Base-by-base conservation (phyloP, 2,329 filamentous ascomycete species). In the Zasmidium cellare region DNA sequence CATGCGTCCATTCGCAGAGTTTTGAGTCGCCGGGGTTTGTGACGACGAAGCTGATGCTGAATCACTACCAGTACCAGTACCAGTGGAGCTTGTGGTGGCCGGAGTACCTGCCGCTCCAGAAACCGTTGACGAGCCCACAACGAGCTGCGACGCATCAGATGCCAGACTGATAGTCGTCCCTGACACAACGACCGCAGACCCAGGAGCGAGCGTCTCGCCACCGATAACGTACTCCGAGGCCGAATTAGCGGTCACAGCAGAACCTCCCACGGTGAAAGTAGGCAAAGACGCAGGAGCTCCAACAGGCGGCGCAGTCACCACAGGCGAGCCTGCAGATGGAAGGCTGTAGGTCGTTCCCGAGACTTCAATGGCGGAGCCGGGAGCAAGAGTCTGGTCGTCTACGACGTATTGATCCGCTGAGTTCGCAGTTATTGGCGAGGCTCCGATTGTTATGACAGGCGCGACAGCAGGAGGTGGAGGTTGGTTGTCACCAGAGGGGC, bases 201-300 rank as follows among this genome's bases (percentile, higher is more conserved):
- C 60, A 2, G 60, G 60, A 24, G n/a, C 25, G 5, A 65, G 54
- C 7, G 62, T 59, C 20, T 65, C 60, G 11, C 51, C 35, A n/a
- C 25, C 55, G 18, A 65, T 49, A 14, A 65, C 53, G 24, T 53
- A 61, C n/a, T 56, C n/a, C 9, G 55, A 51, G n/a, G 56, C 50
- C 3, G 62, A 58, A 45, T 56, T 55, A 9, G 55, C 52, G 3
- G 55, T 56, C 46, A 48, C 46, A 9, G 35, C 16, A 41, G 35
- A 9, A 18, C 16, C 35, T n/a, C 35, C 35, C 6, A 16, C 3
- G 3, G 7, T 41, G n/a, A 41, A 14, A 16, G 16, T 9, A 9
- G 35, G 35, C 16, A 41, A 5, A 41, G 35, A 41, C 6, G 7
- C 35, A n/a, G 35, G 16, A 14, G 35, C 6, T 18, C 12, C 11